Conservation (phyloP, 2,329 filamentous ascomycete genomes). For the Teratosphaeria zuluensis region DNA sequence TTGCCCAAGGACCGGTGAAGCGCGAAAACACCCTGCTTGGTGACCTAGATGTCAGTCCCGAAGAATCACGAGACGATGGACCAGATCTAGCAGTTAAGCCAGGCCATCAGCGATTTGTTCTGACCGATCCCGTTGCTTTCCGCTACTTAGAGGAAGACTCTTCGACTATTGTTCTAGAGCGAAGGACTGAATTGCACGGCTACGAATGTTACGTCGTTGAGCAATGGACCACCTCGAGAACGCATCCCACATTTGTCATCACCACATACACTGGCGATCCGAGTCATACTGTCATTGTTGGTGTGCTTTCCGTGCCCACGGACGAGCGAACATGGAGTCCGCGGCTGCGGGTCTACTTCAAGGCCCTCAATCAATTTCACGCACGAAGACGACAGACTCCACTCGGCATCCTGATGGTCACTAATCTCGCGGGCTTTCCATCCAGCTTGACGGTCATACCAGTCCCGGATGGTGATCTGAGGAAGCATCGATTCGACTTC, state of each 20-base stretch:
- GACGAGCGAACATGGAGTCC: conserved; percentile 74
- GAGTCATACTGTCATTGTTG: conserved; percentile 66
- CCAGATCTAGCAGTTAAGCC: conserved; percentile 9
- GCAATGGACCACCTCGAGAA: conserved; percentile 91
- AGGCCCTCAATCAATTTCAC: conserved; percentile 74
- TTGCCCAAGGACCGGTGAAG: conserved; percentile 11
- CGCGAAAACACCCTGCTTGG: conserved; percentile 3
- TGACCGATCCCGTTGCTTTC: conserved; percentile 58
- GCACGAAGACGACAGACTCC: conserved; percentile 73
- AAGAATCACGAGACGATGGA: background rate
- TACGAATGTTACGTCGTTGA: conserved; percentile 94
- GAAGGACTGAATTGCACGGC: conserved; percentile 59
- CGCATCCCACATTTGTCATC: conserved; percentile 83
- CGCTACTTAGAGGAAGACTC: conserved; percentile 78
- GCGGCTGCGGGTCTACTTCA: conserved; percentile 72
- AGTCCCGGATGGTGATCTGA: conserved; percentile 77
- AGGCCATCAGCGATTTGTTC: conserved; percentile 49
- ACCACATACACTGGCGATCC: conserved; percentile 86
- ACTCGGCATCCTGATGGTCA: conserved; percentile 82
- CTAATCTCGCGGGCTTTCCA: conserved; percentile 84
- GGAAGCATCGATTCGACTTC: conserved; percentile 70
- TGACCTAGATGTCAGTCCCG: background rate
- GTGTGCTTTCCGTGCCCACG: conserved; percentile 70
- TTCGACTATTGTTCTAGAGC: conserved; percentile 63
- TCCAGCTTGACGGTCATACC: conserved; percentile 86